These are phyloP conservation scores for Syzygium aromaticum DNA, from an alignment of 345 rosid genomes.

Conservation along the genomic window DNA sequence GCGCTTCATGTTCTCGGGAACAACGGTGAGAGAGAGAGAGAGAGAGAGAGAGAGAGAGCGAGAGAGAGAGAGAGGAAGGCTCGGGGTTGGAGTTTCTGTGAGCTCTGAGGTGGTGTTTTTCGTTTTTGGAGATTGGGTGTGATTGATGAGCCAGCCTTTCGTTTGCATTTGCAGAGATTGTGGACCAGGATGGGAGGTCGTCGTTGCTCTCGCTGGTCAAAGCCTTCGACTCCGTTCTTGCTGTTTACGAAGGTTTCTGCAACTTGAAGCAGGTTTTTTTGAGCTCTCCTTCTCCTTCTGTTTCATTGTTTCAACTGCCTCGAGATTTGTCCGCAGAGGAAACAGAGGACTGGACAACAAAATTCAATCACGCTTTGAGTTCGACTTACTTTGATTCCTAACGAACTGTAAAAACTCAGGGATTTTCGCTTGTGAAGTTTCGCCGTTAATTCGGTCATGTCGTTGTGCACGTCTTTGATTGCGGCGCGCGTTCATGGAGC, in stretches of 20 bases:
- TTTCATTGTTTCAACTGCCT: background rate
- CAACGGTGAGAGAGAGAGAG: conserved; percentile 25
- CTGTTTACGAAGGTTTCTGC: conserved; percentile 95
- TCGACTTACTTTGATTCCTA: background rate
- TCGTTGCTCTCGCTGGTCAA: conserved; percentile 77
- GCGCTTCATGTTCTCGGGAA: conserved; percentile 76
- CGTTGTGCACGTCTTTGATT: background rate
- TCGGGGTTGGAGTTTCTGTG: background rate
- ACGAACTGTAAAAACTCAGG: background rate
- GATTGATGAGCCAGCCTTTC: background rate
- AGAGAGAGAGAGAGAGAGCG: background rate
- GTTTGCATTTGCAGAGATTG: conserved; percentile 22
- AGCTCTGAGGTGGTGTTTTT: background rate
- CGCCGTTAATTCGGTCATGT: background rate
- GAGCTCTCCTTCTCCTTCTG: background rate
- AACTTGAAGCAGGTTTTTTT: conserved; percentile 77
- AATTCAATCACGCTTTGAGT: background rate
- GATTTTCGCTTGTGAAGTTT: background rate
- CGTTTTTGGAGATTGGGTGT: background rate
- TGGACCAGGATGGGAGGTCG: conserved; percentile 54
- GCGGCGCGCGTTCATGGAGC: background rate
- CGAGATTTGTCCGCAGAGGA: background rate
- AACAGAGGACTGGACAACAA: background rate
- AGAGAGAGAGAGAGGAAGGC: background rate
- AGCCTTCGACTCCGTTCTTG: conserved; percentile 79